These are phyloP conservation scores for Penicillium silybi DNA, from an alignment of 495 filamentous ascomycete genomes.

Conservation along the genomic window DNA sequence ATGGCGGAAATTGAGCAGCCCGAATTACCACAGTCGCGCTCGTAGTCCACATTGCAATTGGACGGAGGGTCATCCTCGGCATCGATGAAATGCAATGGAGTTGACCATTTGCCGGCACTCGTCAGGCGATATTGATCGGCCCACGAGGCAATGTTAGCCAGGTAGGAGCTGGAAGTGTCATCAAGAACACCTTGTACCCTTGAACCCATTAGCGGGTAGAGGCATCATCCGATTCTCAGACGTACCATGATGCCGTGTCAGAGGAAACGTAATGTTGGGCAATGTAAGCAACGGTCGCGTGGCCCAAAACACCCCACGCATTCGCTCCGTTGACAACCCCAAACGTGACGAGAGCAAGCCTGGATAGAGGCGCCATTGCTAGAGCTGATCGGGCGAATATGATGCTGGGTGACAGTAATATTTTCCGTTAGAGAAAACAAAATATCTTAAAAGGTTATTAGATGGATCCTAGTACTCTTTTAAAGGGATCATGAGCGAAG, in stretches of 20 bases:
- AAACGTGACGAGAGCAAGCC: slow-evolving; percentile 10
- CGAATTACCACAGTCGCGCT: slow-evolving; percentile 52
- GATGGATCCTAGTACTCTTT: not conserved
- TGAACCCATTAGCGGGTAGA: slow-evolving; percentile 1
- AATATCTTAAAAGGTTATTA: not conserved
- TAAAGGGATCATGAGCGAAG: not conserved
- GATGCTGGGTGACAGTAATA: not conserved
- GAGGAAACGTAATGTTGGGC: slow-evolving; percentile 49
- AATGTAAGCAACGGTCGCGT: slow-evolving; percentile 58
- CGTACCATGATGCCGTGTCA: slow-evolving; percentile 36
- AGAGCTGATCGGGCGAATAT: not conserved
- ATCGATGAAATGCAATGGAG: slow-evolving; percentile 59
- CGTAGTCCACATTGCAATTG: slow-evolving; percentile 52
- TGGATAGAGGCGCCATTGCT: slow-evolving; percentile 10
- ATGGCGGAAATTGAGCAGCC: slow-evolving; percentile 62
- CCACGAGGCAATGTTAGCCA: slow-evolving; percentile 59
- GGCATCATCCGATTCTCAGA: not conserved
- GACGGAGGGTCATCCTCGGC: slow-evolving; percentile 57
- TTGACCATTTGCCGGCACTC: slow-evolving; percentile 49
- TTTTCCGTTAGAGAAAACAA: not conserved
- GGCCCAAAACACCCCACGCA: slow-evolving; percentile 57
- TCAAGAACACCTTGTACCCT: slow-evolving; percentile 22
- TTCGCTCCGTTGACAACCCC: slow-evolving; percentile 11
- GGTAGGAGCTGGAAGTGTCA: slow-evolving; percentile 47
- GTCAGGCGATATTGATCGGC: slow-evolving; percentile 57